Conservation (phyloP, 2,329 filamentous ascomycete species). For the Didymella pomorum region DNA sequence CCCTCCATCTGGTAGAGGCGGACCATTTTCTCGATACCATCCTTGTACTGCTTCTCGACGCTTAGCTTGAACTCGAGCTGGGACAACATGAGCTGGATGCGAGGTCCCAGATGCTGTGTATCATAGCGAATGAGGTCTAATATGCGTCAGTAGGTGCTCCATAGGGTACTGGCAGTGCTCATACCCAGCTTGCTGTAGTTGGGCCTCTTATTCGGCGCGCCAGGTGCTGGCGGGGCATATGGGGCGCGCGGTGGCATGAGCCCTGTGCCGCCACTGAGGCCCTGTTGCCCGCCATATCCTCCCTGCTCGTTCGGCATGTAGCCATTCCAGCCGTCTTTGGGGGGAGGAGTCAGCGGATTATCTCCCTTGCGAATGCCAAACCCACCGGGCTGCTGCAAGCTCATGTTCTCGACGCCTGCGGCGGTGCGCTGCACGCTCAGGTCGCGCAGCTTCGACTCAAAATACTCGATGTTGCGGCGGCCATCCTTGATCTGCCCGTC, state of each 20-base stretch:
- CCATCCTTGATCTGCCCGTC: constrained; percentile 95
- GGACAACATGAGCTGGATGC: constrained; percentile 98
- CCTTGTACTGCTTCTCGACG: constrained; percentile 98
- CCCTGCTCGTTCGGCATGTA: constrained; percentile 64
- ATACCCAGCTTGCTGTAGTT: constrained; percentile 97
- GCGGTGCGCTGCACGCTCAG: constrained; percentile 82
- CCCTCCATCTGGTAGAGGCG: constrained; percentile 97
- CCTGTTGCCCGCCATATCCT: constrained; percentile 65
- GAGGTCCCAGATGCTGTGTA: constrained; percentile 90
- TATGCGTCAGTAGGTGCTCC: constrained; percentile 30
- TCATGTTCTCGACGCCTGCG: constrained; percentile 72
- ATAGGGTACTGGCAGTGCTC: constrained; percentile 36
- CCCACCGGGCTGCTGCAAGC: constrained; percentile 60
- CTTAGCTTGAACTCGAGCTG: constrained; percentile 99
- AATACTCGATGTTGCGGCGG: constrained; percentile 90
- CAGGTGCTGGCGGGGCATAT: constrained; percentile 76
- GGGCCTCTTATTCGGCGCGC: constrained; percentile 70
- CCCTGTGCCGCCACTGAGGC: constrained; percentile 69
- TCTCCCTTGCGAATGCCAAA: constrained; percentile 47
- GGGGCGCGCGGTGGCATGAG: constrained; percentile 84
- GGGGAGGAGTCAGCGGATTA: constrained; percentile 65
- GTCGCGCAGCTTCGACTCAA: constrained; percentile 90
- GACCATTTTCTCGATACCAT: constrained; percentile 99
- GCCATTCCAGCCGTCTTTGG: constrained; percentile 70
- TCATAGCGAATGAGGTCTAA: constrained; percentile 98